A percentile compares a stretch with the other conserved stretches of the same genome.
These are phyloP conservation scores for Calonectria naviculata DNA, from an alignment of 2,329 filamentous ascomycete genomes.

Conservation along the genomic window DNA sequence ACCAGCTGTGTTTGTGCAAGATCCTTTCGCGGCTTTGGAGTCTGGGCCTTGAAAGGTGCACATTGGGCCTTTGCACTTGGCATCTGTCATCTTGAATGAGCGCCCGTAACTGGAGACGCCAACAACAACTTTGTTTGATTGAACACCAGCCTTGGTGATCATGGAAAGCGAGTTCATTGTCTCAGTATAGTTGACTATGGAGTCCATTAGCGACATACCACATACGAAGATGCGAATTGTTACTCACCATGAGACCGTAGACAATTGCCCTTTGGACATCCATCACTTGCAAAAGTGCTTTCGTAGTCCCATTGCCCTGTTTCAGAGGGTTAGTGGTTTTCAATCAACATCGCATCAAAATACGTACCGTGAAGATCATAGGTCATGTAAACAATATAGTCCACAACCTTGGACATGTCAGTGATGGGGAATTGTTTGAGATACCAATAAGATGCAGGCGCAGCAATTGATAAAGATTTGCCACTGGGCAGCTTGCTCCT, in stretches of 20 bases:
- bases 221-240: too few species aligned
- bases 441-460: slow-evolving; percentile 48
- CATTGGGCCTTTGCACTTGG: slow-evolving; percentile 20
- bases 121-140: slow-evolving; percentile 19
- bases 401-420: slow-evolving; percentile 35
- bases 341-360: too few species aligned
- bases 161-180: slow-evolving; percentile 45
- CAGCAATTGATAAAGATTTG: slow-evolving; percentile 13
- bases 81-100: slow-evolving; percentile 41
- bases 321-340: too few species aligned
- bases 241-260: slow-evolving; percentile 32
- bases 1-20: slow-evolving; percentile 6
- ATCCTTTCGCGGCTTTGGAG: not conserved
- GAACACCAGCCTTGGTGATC: slow-evolving; percentile 34
- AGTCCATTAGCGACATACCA: too few species aligned
- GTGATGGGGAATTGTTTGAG: slow-evolving; percentile 44
- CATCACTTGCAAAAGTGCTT: slow-evolving; percentile 36
- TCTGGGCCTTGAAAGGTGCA: slow-evolving; percentile 16
- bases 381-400: slow-evolving; percentile 43
- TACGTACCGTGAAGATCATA: slow-evolving; percentile 17
- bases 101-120: slow-evolving; percentile 35
- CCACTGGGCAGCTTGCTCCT: not conserved
- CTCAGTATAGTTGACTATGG: slow-evolving; percentile 48
- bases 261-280: slow-evolving; percentile 44
- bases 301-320: slow-evolving; percentile 38